Conservation (phyloP, 2,329 filamentous ascomycete species). For the Ampelomyces quisqualis region DNA sequence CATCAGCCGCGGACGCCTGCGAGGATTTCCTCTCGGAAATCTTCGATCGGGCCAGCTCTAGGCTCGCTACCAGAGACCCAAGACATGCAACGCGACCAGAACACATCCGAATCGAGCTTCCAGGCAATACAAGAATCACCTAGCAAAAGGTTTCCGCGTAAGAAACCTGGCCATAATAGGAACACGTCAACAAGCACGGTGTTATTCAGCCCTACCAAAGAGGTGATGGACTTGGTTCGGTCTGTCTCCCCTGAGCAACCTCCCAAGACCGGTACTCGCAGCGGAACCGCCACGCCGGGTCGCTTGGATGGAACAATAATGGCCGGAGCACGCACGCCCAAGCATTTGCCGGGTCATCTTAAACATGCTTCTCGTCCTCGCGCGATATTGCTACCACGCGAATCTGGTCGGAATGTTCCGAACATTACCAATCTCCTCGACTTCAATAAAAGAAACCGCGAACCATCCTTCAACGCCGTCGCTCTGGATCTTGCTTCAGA, state of each 20-base stretch:
- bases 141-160: conserved; percentile 18
- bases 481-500: conserved; percentile 72
- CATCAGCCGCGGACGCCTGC: conserved; percentile 31
- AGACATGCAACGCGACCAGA: not conserved
- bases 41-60: not conserved
- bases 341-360: conserved; percentile 34
- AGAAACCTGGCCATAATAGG: conserved; percentile 60
- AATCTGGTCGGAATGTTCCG: conserved; percentile 58
- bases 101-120: conserved; percentile 33
- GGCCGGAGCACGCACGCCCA: conserved; percentile 47
- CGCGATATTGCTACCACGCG: conserved; percentile 49
- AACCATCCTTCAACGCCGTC: conserved; percentile 64
- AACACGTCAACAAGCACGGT: conserved; percentile 82
- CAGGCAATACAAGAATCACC: conserved; percentile 38
- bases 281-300: conserved; percentile 39
- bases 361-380: conserved; percentile 35
- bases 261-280: conserved; percentile 33
- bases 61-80: not conserved
- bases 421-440: conserved; percentile 58
- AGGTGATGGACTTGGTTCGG: conserved; percentile 42
- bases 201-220: conserved; percentile 68
- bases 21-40: conserved; percentile 17
- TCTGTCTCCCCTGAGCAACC: conserved; percentile 34
- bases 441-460: conserved; percentile 50
- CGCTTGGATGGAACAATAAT: conserved; percentile 20